Evolutionary conservation across 2,329 filamentous ascomycete species (phyloP).

Genomic region (Ambrosiella cleistominuta): DNA sequence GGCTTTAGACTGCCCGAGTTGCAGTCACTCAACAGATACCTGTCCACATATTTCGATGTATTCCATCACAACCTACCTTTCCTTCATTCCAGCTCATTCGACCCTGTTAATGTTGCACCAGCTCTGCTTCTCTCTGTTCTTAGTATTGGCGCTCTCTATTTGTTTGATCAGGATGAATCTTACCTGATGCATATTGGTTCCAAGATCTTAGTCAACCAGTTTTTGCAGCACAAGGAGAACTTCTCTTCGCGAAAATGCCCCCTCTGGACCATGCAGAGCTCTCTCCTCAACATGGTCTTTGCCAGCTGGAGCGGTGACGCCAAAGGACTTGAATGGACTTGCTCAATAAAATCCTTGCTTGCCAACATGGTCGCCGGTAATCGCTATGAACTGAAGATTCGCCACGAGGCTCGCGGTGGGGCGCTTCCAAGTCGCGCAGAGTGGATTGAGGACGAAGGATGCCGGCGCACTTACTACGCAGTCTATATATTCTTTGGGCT

Average conservation of each 20-base stretch:
- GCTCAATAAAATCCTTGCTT: conserved; percentile 93
- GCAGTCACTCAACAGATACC: conserved; percentile 69
- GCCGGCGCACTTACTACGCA: conserved; percentile 89
- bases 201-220: conserved; percentile 92
- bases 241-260: conserved; percentile 97
- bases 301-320: conserved; percentile 98
- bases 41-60: conserved; percentile 89
- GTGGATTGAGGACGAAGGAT: conserved; percentile 95
- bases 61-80: conserved; percentile 97
- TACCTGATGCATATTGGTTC: conserved; percentile 96
- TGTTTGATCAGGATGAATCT: conserved; percentile 91
- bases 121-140: conserved; percentile 75
- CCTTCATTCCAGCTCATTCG: conserved; percentile 81
- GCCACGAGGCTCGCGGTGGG: conserved; percentile 70
- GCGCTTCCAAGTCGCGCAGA: conserved; percentile 62
- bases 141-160: conserved; percentile 89
- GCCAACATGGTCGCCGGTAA: conserved; percentile 98
- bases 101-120: conserved; percentile 60
- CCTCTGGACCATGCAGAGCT: conserved; percentile 95
- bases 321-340: conserved; percentile 95
- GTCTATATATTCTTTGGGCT: conserved; percentile 98
- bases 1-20: conserved; percentile 76
- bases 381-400: conserved; percentile 85
- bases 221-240: conserved; percentile 94
- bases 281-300: conserved; percentile 94